Conservation (phyloP, 257 asterid genomes). For the Solanum habrochaites region DNA sequence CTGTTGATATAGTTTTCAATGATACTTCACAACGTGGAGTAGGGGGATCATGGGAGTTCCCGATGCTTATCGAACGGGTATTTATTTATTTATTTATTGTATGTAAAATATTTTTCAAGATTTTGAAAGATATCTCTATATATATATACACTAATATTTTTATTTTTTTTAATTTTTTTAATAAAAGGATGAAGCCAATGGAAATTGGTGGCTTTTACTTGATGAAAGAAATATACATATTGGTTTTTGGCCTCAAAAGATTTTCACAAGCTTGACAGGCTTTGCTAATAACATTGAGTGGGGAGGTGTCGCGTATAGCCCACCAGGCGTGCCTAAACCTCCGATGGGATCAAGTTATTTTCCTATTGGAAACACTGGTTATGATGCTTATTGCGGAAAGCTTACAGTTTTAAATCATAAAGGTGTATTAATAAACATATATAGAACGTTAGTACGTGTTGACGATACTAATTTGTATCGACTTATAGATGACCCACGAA, state of each 20-base stretch:
- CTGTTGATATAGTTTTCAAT: neutral
- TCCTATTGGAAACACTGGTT: no score
- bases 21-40: neutral
- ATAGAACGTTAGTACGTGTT: no score
- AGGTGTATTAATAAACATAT: no score
- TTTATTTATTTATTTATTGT: neutral
- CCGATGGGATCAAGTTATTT: no score
- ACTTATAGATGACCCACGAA: no score
- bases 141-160: neutral
- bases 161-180: neutral
- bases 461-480: no score
- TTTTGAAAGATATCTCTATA: neutral
- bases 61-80: neutral
- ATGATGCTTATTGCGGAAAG: no score
- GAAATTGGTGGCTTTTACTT: neutral
- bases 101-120: neutral
- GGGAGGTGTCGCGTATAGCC: no score
- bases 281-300: neutral
- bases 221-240: neutral
- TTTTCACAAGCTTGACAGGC: neutral
- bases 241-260: neutral
- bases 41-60: rapidly evolving
- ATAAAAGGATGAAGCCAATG: neutral
- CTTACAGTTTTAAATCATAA: no score
- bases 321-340: no score